These are phyloP conservation scores for Aphanomyces cochlioides DNA, from an alignment of 352 stramenopile species.

Conservation along the genomic window DNA sequence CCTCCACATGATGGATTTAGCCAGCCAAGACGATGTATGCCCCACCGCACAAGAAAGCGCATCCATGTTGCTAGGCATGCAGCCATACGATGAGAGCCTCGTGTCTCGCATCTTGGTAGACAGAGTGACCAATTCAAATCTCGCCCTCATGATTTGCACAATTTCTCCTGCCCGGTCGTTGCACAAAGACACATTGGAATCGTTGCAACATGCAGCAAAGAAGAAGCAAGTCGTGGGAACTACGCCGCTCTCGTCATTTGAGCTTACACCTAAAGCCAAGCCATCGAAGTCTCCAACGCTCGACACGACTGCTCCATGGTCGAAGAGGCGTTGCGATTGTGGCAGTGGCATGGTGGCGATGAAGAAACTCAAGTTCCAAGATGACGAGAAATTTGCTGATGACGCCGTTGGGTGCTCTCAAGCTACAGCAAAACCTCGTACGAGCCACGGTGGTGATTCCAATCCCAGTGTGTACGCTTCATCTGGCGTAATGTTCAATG, in stretches of 20 bases:
- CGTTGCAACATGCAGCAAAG: slow-evolving; percentile 8
- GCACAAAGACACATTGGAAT: neutral
- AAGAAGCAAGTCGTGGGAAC: neutral
- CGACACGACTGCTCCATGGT: neutral
- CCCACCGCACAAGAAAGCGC: slow-evolving; percentile 5
- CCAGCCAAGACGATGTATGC: slow-evolving; percentile 14
- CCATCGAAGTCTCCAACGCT: neutral
- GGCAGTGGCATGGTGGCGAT: neutral
- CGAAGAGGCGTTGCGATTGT: neutral
- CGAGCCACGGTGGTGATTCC: too few relatives aligned
- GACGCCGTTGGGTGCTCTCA: too few relatives aligned
- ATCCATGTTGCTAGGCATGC: slow-evolving; percentile 17
- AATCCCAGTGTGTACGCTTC: too few relatives aligned
- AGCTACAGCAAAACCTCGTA: too few relatives aligned
- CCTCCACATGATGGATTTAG: slow-evolving; percentile 1
- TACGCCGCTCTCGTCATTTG: neutral
- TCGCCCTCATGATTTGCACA: slow-evolving; percentile 12
- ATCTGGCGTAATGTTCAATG: neutral
- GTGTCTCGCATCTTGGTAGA: neutral
- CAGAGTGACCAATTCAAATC: slow-evolving; percentile 9
- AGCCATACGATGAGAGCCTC: neutral
- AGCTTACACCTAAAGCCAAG: neutral
- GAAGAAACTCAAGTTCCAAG: slow-evolving; percentile 3
- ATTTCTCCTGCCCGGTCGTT: neutral
- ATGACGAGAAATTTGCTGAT: too few relatives aligned